These are phyloP conservation scores for Knoxdaviesia proteae DNA, from an alignment of 2,329 filamentous ascomycete species.

Conservation along the genomic window DNA sequence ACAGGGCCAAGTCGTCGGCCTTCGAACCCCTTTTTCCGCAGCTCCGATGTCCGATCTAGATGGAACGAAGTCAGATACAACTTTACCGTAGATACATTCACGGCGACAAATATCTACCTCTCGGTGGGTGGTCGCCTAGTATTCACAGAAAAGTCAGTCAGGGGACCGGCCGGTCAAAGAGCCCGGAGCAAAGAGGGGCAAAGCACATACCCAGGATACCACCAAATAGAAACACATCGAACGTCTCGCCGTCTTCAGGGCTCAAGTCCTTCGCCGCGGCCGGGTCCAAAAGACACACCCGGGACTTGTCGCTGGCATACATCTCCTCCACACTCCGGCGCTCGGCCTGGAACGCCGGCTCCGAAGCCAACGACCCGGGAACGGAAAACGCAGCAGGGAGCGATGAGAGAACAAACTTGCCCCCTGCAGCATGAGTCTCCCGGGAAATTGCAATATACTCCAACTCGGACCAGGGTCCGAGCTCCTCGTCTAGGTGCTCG, in stretches of 20 bases:
- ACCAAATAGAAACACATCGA: slow-evolving; percentile 87
- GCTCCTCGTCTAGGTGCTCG: slow-evolving; percentile 86
- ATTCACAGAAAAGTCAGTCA: slow-evolving; percentile 2
- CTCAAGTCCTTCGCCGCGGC: slow-evolving; percentile 60
- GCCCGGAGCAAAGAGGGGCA: background rate
- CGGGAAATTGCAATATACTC: slow-evolving; percentile 78
- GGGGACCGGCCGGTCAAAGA: background rate
- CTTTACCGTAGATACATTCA: background rate
- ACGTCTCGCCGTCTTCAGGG: slow-evolving; percentile 61
- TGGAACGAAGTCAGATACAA: background rate
- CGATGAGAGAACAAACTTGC: slow-evolving; percentile 64
- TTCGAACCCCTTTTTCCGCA: slow-evolving; percentile 80
- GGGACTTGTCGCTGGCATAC: slow-evolving; percentile 49
- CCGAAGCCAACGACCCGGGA: slow-evolving; percentile 30
- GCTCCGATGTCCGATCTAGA: slow-evolving; percentile 79
- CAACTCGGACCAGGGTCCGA: slow-evolving; percentile 82
- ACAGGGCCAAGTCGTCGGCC: slow-evolving; percentile 74
- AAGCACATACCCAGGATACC: slow-evolving; percentile 62
- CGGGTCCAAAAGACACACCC: slow-evolving; percentile 79
- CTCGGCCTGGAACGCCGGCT: slow-evolving; percentile 49
- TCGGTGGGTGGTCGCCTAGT: slow-evolving; percentile 73
- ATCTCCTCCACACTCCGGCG: slow-evolving; percentile 63
- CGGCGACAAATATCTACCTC: slow-evolving; percentile 34
- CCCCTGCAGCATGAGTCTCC: slow-evolving; percentile 48
- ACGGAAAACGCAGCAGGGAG: slow-evolving; percentile 50